Base-by-base conservation (phyloP, 1,284 basidiomycete species). In the Trametes hirsuta region DNA sequence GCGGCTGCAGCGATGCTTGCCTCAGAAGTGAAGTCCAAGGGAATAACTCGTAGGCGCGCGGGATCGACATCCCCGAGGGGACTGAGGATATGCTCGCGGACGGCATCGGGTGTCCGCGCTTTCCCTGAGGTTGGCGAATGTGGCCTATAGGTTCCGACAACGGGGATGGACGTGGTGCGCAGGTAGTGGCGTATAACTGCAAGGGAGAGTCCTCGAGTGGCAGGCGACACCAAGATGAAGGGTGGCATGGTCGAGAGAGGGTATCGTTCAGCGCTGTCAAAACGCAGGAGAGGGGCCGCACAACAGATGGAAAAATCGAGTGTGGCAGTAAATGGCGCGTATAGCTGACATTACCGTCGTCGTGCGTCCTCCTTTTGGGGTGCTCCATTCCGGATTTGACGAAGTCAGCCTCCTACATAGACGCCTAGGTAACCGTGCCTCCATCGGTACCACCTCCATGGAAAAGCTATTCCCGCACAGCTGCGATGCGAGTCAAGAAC, bases 131-230 rank as follows among this genome's bases (percentile, higher is more conserved):
- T 40, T 8, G 57, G 51, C 3, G 62, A 49, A 4, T 70, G 68
- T 10, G 77, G 76, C 52, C 85, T 81, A 70, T 84, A 79, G 3
- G 82, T 85, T 14, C 83, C 82, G 65, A 78, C 84, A 3, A 87
- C 79, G 1, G 84, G 84, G 18, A 84, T 70, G 10, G 72, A 69
- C 6, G 84, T 85, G 1, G 77, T 79, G 48, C 75, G 74, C 34
- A 86, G 77, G 61, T 81, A 80, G 66, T 83, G 79, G n/a, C 84
- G 78, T 14, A 83, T 80, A 35, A 87, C 74, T 1, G 84, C 83
- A 30, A 84, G 77, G 10, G 83, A 84, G 12, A 86, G 75, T 11
- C 84, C 83, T 22, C 83, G 76, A 12, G 81, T 82, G 0, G 82
- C 79, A 21, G 77, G 76, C 21, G 77, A 71, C 36, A 84, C 72